These are phyloP conservation scores for Anisodus acutangulus DNA, from an alignment of 257 asterid species.

Conservation along the genomic window DNA sequence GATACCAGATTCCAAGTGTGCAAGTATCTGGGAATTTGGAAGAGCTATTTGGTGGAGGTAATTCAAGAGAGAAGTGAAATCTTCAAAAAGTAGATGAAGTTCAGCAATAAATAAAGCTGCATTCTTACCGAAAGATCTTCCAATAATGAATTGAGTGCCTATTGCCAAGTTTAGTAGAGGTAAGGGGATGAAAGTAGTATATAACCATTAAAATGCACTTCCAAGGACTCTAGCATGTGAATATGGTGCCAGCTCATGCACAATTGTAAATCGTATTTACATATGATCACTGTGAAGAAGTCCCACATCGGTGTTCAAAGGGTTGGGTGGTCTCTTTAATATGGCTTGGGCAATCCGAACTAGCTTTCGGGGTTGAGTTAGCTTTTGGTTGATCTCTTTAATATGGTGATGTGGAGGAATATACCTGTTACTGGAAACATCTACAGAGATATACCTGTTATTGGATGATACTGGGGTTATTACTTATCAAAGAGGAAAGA, in stretches of 20 bases:
- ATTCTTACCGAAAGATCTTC: not conserved
- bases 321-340: too few relatives aligned
- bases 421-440: too few relatives aligned
- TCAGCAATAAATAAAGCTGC: not conserved
- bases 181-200: too few relatives aligned
- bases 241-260: too few relatives aligned
- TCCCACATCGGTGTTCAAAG: too few relatives aligned
- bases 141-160: not conserved
- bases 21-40: not conserved
- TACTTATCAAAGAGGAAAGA: not conserved
- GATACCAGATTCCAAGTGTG: not conserved
- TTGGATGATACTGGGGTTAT: not conserved
- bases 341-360: too few relatives aligned
- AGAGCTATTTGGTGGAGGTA: not conserved
- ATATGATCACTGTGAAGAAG: too few relatives aligned
- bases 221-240: too few relatives aligned
- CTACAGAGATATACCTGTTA: not conserved
- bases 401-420: too few relatives aligned
- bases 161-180: not conserved
- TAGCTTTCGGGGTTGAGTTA: too few relatives aligned
- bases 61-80: not conserved
- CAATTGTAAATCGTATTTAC: not conserved
- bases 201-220: too few relatives aligned
- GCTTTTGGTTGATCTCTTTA: too few relatives aligned
- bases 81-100: not conserved